A percentile compares a stretch with the other conserved stretches of the same genome.
Conservation (phyloP, 2,329 filamentous ascomycete genomes). For the Ophiostoma perfectum region DNA sequence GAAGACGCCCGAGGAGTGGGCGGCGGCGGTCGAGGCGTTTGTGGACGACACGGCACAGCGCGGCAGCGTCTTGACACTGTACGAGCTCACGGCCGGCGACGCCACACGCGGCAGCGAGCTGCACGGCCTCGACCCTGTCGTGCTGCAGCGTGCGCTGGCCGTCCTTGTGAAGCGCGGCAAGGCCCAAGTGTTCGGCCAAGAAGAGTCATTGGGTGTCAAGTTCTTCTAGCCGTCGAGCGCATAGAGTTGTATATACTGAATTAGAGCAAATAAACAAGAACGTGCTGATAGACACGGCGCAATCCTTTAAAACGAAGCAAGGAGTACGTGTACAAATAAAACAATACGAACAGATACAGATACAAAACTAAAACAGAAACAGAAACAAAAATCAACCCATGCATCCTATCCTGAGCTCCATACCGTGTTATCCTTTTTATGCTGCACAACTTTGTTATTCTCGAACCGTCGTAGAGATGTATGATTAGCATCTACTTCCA, state of each 20-base stretch:
- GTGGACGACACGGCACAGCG: conserved; percentile 85
- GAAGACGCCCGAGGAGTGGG: conserved; percentile 88
- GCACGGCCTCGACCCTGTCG: conserved; percentile 77
- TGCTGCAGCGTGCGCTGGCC: conserved; percentile 72
- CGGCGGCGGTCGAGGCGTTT: conserved; percentile 68
- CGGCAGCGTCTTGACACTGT: conserved; percentile 82
- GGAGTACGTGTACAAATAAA: not conserved
- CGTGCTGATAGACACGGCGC: too few species aligned
- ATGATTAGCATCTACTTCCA: conserved; percentile 14
- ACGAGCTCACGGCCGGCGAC: conserved; percentile 87
- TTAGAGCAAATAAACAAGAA: too few species aligned
- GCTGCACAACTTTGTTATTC: not conserved
- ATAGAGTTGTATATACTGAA: too few species aligned
- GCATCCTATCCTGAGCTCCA: conserved; percentile 1
- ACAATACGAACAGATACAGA: not conserved
- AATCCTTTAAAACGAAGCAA: not conserved
- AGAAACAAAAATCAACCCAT: not conserved
- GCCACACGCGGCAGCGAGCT: conserved; percentile 69
- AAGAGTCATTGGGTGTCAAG: conserved; percentile 87
- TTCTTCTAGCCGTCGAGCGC: conserved; percentile 61
- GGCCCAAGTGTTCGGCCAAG: conserved; percentile 87
- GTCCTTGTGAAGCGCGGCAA: conserved; percentile 84
- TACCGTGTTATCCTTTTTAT: not conserved
- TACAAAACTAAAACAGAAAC: not conserved
- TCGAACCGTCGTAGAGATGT: not conserved